Evolutionary conservation across 2,329 filamentous ascomycete genomes (phyloP).

Genomic region (Dactylellina haptotyla): DNA sequence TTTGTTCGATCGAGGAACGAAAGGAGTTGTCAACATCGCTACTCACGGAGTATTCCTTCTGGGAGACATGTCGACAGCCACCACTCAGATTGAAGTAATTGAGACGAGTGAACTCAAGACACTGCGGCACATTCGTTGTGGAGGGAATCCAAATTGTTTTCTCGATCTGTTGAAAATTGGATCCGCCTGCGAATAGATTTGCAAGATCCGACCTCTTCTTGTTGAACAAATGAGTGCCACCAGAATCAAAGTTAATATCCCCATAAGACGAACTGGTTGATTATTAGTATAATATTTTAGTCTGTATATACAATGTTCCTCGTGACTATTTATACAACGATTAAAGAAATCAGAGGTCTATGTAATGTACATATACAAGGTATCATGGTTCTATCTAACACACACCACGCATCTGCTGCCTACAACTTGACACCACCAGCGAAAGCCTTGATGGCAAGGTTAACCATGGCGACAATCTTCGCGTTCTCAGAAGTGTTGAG

Average conservation of each 20-base stretch:
- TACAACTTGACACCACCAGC: constrained; percentile 13
- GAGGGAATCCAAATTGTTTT: not conserved
- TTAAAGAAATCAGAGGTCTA: not conserved
- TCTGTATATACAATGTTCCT: not conserved
- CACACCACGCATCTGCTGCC: not conserved
- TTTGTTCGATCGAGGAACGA: not conserved
- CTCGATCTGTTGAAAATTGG: not conserved
- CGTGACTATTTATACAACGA: not conserved
- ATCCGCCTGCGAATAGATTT: too few species aligned
- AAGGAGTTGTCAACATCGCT: not conserved
- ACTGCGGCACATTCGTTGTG: not conserved
- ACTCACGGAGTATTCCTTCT: not conserved
- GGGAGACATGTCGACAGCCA: not conserved
- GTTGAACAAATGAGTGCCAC: too few species aligned
- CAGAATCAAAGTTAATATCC: too few species aligned
- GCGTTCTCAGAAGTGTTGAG: constrained; percentile 43
- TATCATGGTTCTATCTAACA: not conserved
- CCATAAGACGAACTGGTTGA: too few species aligned
- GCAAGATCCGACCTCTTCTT: too few species aligned
- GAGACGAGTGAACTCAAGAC: not conserved
- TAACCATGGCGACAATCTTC: constrained; percentile 26
- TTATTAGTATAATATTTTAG: too few species aligned
- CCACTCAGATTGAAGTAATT: not conserved
- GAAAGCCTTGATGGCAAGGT: constrained; percentile 39
- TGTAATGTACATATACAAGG: constrained; percentile 18